Conservation (phyloP, 306 rosid species). For the Alnus rubra region DNA sequence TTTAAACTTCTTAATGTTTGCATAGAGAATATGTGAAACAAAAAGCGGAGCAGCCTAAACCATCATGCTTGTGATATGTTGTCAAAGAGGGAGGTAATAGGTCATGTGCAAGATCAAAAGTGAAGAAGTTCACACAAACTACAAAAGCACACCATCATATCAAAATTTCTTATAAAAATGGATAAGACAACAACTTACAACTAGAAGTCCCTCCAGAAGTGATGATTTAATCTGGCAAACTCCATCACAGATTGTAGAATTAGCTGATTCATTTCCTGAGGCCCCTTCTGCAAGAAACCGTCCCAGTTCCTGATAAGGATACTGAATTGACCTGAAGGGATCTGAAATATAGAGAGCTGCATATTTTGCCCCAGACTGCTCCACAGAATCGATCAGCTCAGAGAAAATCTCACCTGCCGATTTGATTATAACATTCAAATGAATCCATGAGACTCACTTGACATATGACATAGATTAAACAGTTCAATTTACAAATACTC, state of each 20-base stretch:
- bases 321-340: constrained; percentile 52
- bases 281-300: constrained; percentile 78
- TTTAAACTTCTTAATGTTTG: no score
- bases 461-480: not conserved
- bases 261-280: constrained; percentile 44
- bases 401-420: constrained; percentile 64
- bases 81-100: not conserved
- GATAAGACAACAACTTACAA: constrained; percentile 57
- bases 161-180: constrained; percentile 1
- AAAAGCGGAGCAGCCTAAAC: not conserved
- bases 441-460: not conserved
- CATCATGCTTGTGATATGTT: not conserved
- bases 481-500: not conserved
- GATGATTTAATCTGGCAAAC: constrained; percentile 88
- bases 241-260: constrained; percentile 56
- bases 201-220: constrained; percentile 89
- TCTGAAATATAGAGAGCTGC: constrained; percentile 87
- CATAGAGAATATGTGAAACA: not conserved
- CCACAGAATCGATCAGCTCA: constrained; percentile 64
- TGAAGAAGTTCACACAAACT: not conserved
- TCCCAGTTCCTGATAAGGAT: constrained; percentile 66
- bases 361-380: constrained; percentile 78
- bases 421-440: constrained; percentile 11
- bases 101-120: not conserved
- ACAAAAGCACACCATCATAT: not conserved